Evolutionary conservation across 2,329 filamentous ascomycete species (phyloP).

Genomic region (Lomentospora prolificans): DNA sequence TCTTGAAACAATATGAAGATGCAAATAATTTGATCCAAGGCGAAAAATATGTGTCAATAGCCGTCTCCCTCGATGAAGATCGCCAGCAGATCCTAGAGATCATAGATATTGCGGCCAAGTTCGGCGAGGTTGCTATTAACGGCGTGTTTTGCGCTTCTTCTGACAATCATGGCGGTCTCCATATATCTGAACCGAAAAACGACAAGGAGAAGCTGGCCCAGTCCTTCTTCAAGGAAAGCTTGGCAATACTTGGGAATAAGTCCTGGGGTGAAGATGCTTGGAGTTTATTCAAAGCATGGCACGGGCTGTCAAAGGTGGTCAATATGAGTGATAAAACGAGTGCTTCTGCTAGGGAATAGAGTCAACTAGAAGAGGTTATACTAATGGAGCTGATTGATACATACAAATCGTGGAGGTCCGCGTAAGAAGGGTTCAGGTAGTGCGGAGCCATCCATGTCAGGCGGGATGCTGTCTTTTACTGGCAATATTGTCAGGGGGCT

Average conservation of each 20-base stretch:
- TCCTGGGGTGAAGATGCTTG: constrained; percentile 12
- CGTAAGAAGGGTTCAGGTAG: background rate
- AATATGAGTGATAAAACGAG: constrained; percentile 5
- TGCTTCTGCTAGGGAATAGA: constrained; percentile 9
- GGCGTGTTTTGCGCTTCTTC: constrained; percentile 2
- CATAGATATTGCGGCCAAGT: constrained; percentile 7
- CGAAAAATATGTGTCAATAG: background rate
- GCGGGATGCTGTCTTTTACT: no score
- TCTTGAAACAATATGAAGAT: constrained; percentile 9
- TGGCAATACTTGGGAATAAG: constrained; percentile 8
- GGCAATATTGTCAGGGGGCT: no score
- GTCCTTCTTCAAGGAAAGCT: constrained; percentile 10
- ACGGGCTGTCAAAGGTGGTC: constrained; percentile 1
- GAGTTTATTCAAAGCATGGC: constrained; percentile 10
- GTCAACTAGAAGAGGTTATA: background rate
- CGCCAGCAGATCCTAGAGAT: constrained; percentile 11
- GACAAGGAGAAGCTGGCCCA: constrained; percentile 4
- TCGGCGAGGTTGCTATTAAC: constrained; percentile 11
- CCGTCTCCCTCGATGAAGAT: constrained; percentile 8
- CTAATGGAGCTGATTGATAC: background rate
- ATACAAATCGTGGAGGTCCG: no score
- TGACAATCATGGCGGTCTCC: background rate
- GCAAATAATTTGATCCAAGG: constrained; percentile 5
- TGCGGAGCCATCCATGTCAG: no score
- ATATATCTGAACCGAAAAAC: background rate